A percentile compares a stretch with the other conserved stretches of the same genome.
These are phyloP conservation scores for Hirschioporus abietinus DNA, from an alignment of 768 basidiomycete genomes.

Conservation along the genomic window DNA sequence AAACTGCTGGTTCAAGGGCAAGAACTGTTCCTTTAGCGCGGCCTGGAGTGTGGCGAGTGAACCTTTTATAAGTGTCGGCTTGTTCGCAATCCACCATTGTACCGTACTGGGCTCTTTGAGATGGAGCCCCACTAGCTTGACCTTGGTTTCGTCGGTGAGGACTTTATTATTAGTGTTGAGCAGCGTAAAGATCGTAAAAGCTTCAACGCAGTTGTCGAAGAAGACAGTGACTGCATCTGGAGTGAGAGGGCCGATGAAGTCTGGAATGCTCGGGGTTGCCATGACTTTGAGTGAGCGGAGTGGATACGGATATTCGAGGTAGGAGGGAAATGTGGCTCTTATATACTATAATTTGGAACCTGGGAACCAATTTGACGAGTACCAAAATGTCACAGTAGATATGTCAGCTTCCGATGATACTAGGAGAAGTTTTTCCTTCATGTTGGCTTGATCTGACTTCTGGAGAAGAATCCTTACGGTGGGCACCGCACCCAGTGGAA, in stretches of 20 bases:
- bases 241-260: neutral
- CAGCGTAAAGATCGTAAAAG: neutral
- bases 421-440: too few relatives aligned
- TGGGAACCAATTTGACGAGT: too few relatives aligned
- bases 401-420: too few relatives aligned
- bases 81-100: neutral
- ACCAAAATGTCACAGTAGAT: too few relatives aligned
- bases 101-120: neutral
- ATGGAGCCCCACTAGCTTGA: neutral
- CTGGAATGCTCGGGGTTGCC: neutral
- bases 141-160: neutral
- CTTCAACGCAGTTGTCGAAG: neutral
- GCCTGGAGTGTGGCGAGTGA: neutral
- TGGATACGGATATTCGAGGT: too few relatives aligned
- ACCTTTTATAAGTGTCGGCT: neutral
- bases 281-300: neutral
- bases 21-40: neutral
- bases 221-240: neutral
- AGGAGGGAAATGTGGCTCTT: too few relatives aligned
- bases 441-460: too few relatives aligned
- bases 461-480: too few relatives aligned
- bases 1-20: neutral
- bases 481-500: too few relatives aligned
- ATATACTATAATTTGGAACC: too few relatives aligned
- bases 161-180: too few relatives aligned